Evolutionary conservation across 441 rosid genomes (phyloP).

Genomic region (Pelargonium myrrhifolium): DNA sequence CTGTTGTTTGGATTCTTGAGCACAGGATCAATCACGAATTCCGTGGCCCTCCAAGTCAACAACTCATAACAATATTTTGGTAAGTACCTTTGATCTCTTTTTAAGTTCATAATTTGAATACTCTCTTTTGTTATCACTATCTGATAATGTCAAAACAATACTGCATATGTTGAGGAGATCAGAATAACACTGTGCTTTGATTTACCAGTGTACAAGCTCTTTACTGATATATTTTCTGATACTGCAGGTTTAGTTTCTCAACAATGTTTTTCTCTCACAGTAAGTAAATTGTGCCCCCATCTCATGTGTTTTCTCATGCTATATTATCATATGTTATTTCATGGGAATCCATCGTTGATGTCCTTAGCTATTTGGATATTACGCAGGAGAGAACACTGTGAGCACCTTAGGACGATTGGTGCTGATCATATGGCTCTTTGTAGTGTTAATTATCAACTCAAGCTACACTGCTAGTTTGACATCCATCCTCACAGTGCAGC

Average conservation of each 20-base stretch:
- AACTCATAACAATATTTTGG: conserved; percentile 76
- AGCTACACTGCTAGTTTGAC: conserved; percentile 97
- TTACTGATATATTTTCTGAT: conserved; percentile 19
- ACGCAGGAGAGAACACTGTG: conserved; percentile 80
- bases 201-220: conserved; percentile 4
- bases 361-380: conserved; percentile 20
- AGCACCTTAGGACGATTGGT: conserved; percentile 81
- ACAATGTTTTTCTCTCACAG: conserved; percentile 97
- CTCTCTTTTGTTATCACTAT: neutral
- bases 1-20: conserved; percentile 93
- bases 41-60: conserved; percentile 81
- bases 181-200: neutral
- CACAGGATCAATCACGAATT: conserved; percentile 78
- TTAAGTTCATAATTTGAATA: neutral
- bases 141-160: neutral
- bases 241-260: conserved; percentile 97
- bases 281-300: conserved; percentile 32
- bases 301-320: conserved; percentile 12
- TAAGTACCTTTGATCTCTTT: conserved; percentile 27
- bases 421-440: conserved; percentile 81
- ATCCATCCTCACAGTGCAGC: conserved; percentile 89
- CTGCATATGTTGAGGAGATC: too few relatives aligned
- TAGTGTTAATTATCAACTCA: conserved; percentile 88
- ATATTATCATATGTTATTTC: neutral
- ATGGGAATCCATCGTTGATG: neutral